Evolutionary conservation across 2,329 filamentous ascomycete species (phyloP).

Genomic region (Xylaria sp.): DNA sequence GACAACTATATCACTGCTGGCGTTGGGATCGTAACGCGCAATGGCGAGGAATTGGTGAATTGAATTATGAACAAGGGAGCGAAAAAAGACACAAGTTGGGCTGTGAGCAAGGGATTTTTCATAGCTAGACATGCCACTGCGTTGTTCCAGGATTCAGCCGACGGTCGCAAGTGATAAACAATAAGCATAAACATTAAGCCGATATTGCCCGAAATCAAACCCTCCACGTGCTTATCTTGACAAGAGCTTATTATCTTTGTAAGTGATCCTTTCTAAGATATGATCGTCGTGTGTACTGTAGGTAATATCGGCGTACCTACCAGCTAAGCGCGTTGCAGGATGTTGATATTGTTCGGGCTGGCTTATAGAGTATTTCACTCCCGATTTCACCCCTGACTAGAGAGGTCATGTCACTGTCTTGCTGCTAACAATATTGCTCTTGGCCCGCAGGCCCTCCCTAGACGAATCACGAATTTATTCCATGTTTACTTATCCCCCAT

Average conservation of each 20-base stretch:
- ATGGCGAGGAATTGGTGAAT: neutral
- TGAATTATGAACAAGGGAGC: no score
- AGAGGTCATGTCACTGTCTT: slow-evolving; percentile 1
- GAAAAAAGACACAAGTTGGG: no score
- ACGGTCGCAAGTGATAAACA: neutral
- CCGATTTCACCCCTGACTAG: no score
- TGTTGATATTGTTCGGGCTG: no score
- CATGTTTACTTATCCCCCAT: slow-evolving; percentile 15
- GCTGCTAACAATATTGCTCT: slow-evolving; percentile 14
- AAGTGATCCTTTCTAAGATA: slow-evolving; percentile 3
- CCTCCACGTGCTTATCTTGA: slow-evolving; percentile 11
- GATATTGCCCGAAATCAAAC: slow-evolving; percentile 25
- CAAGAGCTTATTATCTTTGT: slow-evolving; percentile 7
- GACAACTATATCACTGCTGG: neutral
- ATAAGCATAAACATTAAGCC: slow-evolving; percentile 21
- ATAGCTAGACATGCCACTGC: no score
- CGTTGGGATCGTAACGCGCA: no score
- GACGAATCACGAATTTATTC: slow-evolving; percentile 7
- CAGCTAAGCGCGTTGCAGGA: neutral
- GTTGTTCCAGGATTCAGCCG: neutral
- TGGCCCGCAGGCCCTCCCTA: neutral
- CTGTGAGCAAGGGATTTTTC: no score
- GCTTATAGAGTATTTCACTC: no score
- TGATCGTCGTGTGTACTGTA: slow-evolving; percentile 1
- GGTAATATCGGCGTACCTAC: neutral